Percentiles rank a stretch among this genome's conserved stretches.
Evolutionary conservation across 805 yeast genomes (phyloP).

Genomic region (Metschnikowia picachoensis): DNA sequence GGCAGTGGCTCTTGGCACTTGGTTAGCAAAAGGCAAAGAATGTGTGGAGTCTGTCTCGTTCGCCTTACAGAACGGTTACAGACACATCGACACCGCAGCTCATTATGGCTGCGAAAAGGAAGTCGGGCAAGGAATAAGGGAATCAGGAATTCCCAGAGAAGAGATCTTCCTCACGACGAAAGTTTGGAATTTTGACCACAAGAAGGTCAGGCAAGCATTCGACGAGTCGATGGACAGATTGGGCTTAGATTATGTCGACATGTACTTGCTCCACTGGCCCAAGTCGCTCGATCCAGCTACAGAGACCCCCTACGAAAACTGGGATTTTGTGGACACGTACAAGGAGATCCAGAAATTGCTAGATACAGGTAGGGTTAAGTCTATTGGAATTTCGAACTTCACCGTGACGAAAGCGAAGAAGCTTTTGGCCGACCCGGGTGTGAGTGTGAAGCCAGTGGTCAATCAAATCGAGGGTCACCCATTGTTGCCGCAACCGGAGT

Average conservation of each 20-base stretch:
- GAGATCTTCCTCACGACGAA: constrained; percentile 19
- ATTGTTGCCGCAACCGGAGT: constrained; percentile 17
- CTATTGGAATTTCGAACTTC: constrained; percentile 20
- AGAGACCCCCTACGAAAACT: constrained; percentile 9
- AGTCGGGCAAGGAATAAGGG: constrained; percentile 58
- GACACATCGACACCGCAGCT: constrained; percentile 77
- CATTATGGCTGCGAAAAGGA: constrained; percentile 64
- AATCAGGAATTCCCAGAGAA: constrained; percentile 15
- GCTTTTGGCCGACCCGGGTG: constrained; percentile 17
- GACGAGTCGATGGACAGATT: constrained; percentile 16
- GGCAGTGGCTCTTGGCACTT: constrained; percentile 70
- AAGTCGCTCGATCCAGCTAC: constrained; percentile 12
- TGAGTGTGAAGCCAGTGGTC: constrained; percentile 18
- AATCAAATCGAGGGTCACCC: constrained; percentile 21
- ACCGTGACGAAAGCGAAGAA: constrained; percentile 12
- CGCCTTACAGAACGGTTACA: constrained; percentile 66
- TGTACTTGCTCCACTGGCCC: constrained; percentile 21
- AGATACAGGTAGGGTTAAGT: constrained; percentile 17
- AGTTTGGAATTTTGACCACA: constrained; percentile 16
- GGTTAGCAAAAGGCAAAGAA: constrained; percentile 54
- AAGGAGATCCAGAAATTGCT: constrained; percentile 30
- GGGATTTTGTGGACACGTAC: constrained; percentile 32
- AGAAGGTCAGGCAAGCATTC: constrained; percentile 10
- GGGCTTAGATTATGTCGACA: constrained; percentile 18
- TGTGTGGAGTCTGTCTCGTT: constrained; percentile 54